Conservation (phyloP, 208 protist species). For the Trypanosoma congolense region DNA sequence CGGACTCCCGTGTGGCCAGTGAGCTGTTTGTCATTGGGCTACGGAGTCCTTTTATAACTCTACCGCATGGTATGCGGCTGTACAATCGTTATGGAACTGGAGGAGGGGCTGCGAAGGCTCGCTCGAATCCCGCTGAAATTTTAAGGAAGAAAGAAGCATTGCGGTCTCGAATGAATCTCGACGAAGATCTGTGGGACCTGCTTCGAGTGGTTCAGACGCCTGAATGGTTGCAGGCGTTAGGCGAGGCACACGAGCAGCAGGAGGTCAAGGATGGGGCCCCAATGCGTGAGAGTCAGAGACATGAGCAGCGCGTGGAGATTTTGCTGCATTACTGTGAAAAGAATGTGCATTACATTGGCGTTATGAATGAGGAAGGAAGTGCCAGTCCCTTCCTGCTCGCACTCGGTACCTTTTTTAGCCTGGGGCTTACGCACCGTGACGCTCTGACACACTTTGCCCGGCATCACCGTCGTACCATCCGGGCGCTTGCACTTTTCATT, state of each 20-base stretch:
- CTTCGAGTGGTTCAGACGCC: conserved; percentile 26
- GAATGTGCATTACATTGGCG: conserved; percentile 64
- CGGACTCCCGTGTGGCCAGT: conserved; percentile 61
- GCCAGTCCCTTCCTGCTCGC: conserved; percentile 72
- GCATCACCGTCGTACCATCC: conserved; percentile 66
- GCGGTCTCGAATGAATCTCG: conserved; percentile 49
- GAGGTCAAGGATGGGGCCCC: conserved; percentile 7
- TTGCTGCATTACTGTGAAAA: conserved; percentile 65
- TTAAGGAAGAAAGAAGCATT: conserved; percentile 45
- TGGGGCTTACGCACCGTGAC: conserved; percentile 49
- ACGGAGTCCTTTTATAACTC: conserved; percentile 44
- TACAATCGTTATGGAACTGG: conserved; percentile 16
- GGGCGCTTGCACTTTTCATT: conserved; percentile 65
- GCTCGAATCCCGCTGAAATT: conserved; percentile 37
- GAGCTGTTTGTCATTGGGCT: conserved; percentile 66
- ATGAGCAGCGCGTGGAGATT: conserved; percentile 43
- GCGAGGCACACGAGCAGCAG: conserved; percentile 16
- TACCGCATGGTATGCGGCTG: conserved; percentile 42
- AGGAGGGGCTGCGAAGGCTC: conserved; percentile 25
- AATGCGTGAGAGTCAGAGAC: conserved; percentile 42
- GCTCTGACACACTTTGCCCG: conserved; percentile 49
- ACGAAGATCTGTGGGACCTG: conserved; percentile 57
- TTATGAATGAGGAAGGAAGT: conserved; percentile 60
- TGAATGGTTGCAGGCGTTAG: conserved; percentile 24
- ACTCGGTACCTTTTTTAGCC: conserved; percentile 42